phyloP scores from a whole-genome alignment of 495 filamentous ascomycete genomes.

The Penicillium angulare region DNA sequence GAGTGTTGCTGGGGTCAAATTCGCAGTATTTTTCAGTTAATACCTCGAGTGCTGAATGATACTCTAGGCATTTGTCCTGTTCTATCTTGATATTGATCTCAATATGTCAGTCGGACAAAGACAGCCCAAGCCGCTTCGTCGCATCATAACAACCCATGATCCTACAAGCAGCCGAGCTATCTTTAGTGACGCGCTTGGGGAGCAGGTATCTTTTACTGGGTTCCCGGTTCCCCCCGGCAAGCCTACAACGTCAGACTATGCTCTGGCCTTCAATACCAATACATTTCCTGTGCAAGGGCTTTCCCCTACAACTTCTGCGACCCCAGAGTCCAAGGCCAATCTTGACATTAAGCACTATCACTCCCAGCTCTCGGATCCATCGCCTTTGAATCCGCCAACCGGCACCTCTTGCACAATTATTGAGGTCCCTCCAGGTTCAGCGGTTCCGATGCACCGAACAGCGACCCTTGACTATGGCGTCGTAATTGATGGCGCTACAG shows the following conservation, averaged over 20 bases:
- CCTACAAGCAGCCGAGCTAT: conserved; percentile 14
- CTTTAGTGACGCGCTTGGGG: conserved; percentile 13
- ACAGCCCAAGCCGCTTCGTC: conserved; percentile 16
- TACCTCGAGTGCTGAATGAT: neutral
- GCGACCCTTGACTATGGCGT: conserved; percentile 72
- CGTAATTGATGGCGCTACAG: conserved; percentile 69
- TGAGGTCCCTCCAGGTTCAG: conserved; percentile 65
- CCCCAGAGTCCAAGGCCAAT: conserved; percentile 15
- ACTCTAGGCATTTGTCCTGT: neutral
- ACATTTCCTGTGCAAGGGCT: conserved; percentile 22
- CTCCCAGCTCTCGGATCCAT: conserved; percentile 17
- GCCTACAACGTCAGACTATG: conserved; percentile 19
- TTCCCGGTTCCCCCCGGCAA: conserved; percentile 20
- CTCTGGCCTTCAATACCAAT: conserved; percentile 16
- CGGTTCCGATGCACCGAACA: conserved; percentile 66
- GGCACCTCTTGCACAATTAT: conserved; percentile 54
- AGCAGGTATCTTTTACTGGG: conserved; percentile 20
- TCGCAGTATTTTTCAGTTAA: neutral
- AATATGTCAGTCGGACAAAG: conserved; percentile 18
- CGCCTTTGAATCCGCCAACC: conserved; percentile 20
- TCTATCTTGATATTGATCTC: conserved; percentile 11
- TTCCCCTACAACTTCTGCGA: conserved; percentile 18
- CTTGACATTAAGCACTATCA: conserved; percentile 15
- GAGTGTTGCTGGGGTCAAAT: conserved; percentile 5
- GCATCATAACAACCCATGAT: conserved; percentile 20